These are phyloP conservation scores for Corynespora cassiicola DNA, from an alignment of 2,329 filamentous ascomycete genomes.

Conservation along the genomic window DNA sequence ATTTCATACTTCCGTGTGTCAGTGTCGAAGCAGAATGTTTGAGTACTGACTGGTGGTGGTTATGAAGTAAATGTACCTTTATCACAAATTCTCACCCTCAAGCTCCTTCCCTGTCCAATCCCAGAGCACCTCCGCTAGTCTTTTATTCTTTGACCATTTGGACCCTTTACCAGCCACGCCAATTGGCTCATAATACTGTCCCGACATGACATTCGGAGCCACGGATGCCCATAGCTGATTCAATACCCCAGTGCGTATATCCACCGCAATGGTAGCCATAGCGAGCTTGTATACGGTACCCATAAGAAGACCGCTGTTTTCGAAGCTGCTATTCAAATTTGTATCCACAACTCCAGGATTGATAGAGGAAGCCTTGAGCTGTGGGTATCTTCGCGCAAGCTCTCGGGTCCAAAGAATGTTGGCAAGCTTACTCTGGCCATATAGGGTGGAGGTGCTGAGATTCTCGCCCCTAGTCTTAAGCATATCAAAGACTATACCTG, in stretches of 20 bases:
- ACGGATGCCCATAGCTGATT: slow-evolving; percentile 54
- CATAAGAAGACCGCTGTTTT: slow-evolving; percentile 29
- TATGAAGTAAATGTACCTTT: no score
- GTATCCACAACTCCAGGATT: slow-evolving; percentile 56
- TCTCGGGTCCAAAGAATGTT: slow-evolving; percentile 50
- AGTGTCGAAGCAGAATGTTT: no score
- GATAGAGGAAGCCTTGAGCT: slow-evolving; percentile 45
- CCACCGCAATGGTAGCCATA: no score
- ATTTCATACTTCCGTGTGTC: no score
- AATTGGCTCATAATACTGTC: slow-evolving; percentile 50
- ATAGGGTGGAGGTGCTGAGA: slow-evolving; percentile 18
- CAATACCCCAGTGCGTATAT: slow-evolving; percentile 32
- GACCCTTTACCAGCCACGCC: slow-evolving; percentile 11
- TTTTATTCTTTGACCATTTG: slow-evolving; percentile 10
- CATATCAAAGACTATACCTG: slow-evolving; percentile 40
- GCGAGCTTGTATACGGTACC: slow-evolving; percentile 27
- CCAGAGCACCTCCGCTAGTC: slow-evolving; percentile 18
- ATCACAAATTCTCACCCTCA: no score
- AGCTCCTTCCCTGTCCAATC: slow-evolving; percentile 26
- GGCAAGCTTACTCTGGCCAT: slow-evolving; percentile 56
- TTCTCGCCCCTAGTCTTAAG: slow-evolving; percentile 25
- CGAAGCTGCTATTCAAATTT: slow-evolving; percentile 42
- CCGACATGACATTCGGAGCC: slow-evolving; percentile 44
- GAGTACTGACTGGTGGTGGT: no score
- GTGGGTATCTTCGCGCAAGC: slow-evolving; percentile 48